Percentiles rank a stretch among this genome's conserved stretches.
phyloP scores from a whole-genome alignment of 208 protist genomes.

The Trypanosoma cruzi region DNA sequence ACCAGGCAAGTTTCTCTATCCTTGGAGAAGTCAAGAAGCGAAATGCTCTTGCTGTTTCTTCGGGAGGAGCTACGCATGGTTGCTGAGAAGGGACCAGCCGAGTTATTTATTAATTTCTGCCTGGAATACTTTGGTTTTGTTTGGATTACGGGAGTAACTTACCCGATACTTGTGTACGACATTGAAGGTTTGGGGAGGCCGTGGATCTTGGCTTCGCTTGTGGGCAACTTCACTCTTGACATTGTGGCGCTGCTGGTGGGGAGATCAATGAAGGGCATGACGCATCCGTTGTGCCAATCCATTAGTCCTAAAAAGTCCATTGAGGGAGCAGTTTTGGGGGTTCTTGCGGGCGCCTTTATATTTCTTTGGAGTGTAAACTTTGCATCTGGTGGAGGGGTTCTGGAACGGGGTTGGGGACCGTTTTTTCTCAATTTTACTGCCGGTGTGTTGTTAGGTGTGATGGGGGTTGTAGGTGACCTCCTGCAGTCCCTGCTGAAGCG shows the following conservation, averaged over 20 bases:
- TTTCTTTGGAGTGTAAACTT: constrained; percentile 48
- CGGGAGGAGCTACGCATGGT: constrained; percentile 55
- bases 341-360: constrained; percentile 50
- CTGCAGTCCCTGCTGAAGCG: constrained; percentile 91
- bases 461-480: constrained; percentile 87
- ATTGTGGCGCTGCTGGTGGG: constrained; percentile 78
- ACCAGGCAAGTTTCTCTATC: background rate
- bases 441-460: constrained; percentile 60
- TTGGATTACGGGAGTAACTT: constrained; percentile 65
- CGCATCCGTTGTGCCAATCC: constrained; percentile 53
- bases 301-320: constrained; percentile 93
- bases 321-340: constrained; percentile 77
- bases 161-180: constrained; percentile 60
- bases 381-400: constrained; percentile 28
- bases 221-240: constrained; percentile 84
- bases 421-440: constrained; percentile 51
- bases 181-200: constrained; percentile 49
- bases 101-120: constrained; percentile 80
- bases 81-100: constrained; percentile 56
- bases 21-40: background rate
- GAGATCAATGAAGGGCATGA: constrained; percentile 25
- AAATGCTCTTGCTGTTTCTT: constrained; percentile 40
- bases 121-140: constrained; percentile 87
- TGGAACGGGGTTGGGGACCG: constrained; percentile 37
- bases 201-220: constrained; percentile 51